phyloP scores from a whole-genome alignment of 768 basidiomycete species.

The Leccinum uliginosum region DNA sequence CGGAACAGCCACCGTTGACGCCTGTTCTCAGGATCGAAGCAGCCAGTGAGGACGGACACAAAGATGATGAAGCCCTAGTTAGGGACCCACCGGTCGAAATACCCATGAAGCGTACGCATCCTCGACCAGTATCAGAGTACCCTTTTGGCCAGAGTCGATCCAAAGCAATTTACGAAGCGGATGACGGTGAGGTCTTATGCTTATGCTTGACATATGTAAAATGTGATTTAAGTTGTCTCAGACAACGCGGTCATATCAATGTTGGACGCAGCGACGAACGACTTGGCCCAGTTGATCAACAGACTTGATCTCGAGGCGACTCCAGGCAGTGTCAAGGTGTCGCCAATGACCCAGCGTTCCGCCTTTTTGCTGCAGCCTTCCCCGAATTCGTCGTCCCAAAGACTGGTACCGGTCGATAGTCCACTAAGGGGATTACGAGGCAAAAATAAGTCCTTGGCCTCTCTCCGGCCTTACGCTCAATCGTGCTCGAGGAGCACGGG shows the following conservation, averaged over 20 bases:
- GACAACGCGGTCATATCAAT: conserved; percentile 57
- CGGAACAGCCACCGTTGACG: neutral
- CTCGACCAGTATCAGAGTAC: conserved; percentile 64
- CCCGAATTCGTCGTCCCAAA: conserved; percentile 32
- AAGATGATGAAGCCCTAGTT: neutral
- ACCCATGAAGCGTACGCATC: conserved; percentile 39
- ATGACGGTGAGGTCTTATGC: conserved; percentile 34
- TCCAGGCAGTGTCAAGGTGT: conserved; percentile 49
- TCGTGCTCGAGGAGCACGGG: conserved; percentile 20
- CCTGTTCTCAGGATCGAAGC: conserved; percentile 44
- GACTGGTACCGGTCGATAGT: conserved; percentile 28
- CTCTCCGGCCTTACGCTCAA: conserved; percentile 48
- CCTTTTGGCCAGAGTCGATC: conserved; percentile 47
- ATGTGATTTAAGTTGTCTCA: conserved; percentile 3
- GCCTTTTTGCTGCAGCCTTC: conserved; percentile 14
- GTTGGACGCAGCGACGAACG: conserved; percentile 76
- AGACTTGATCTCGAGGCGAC: conserved; percentile 81
- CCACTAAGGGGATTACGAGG: conserved; percentile 35
- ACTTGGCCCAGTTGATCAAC: conserved; percentile 73
- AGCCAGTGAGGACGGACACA: conserved; percentile 42
- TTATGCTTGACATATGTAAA: neutral
- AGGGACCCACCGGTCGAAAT: conserved; percentile 21
- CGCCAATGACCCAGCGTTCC: conserved; percentile 35
- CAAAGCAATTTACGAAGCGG: conserved; percentile 44
- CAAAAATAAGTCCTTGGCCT: conserved; percentile 40